Base-by-base conservation (phyloP, 345 rosid species). In the Arabidopsis thaliana region DNA sequence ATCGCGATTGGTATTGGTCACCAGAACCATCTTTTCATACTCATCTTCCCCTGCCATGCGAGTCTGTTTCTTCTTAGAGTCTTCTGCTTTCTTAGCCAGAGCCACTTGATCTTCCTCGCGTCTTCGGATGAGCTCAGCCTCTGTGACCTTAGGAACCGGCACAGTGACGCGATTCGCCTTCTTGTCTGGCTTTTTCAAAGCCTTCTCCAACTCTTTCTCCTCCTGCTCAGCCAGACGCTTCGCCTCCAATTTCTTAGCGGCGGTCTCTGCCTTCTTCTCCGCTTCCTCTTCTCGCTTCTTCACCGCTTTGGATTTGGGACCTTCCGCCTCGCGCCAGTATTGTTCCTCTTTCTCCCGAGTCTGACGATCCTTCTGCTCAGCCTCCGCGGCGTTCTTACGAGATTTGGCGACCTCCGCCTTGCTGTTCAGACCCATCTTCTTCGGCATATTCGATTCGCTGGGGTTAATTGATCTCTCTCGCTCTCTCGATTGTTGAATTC, bases 251-350 rank as follows among this genome's bases (percentile, higher is more conserved):
- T 82, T 81, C 32, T 87, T 84, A 0, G 96, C 91, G 0, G 83
- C 84, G 3, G 87, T 80, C 76, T 92, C 99, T 7, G 97, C 96
- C 32, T 85, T 85, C 82, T 90, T 95, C 87, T 88, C 97, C 4
- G 91, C 84, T 5, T 90, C 99, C 28, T 95, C 99, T 83, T 95
- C 99, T 0, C 93, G 87, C 64, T 90, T 92, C 91, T 90, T 95
- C 14, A 87, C 85, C 24, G 96, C 87, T 16, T 88, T 89, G 6
- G 99, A 90, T 82, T 82, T 95, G 5, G 82, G 38, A 22, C 96
- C 98, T 82, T 95, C 98, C 34, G 96, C 97, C 45, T 92, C 98
- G 25, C 90, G 93, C 99, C 99, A 92, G 87, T 90, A 90, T 74
- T 84, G 81, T 7, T 92, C 98, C 68, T 95, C 98, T 83, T 92